Conservation (phyloP, 78 protist species). For the Dictyostelium intermedium region DNA sequence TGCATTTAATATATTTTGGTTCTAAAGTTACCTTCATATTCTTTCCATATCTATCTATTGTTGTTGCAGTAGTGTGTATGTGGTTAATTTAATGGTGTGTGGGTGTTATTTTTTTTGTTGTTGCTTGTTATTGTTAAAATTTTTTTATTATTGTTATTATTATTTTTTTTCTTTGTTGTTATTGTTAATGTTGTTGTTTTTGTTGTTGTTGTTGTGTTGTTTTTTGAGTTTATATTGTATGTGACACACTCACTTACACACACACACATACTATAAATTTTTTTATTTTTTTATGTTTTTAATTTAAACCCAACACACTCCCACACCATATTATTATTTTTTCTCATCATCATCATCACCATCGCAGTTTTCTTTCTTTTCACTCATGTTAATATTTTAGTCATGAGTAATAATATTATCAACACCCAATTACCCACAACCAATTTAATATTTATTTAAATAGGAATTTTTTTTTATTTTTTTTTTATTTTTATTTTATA, state of each 20-base stretch:
- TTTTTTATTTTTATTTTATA: no score
- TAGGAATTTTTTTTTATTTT: not conserved
- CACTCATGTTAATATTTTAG: not conserved
- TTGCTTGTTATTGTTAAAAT: not conserved
- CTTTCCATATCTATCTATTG: not conserved
- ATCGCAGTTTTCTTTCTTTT: not conserved
- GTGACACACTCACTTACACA: not conserved
- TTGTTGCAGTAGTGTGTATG: not conserved
- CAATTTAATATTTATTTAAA: no score
- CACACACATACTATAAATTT: no score
- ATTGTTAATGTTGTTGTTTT: not conserved
- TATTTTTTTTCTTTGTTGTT: not conserved
- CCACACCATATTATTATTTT: not conserved
- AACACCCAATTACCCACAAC: not conserved
- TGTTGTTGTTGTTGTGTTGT: not conserved
- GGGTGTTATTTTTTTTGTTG: not conserved
- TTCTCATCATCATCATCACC: not conserved
- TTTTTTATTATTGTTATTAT: no score
- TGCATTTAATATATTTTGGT: not conserved
- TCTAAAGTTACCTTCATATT: not conserved
- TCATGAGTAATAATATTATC: not conserved
- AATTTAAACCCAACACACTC: not conserved
- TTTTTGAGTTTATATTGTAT: not conserved
- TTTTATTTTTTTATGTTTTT: no score
- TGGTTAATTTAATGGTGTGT: not conserved